Evolutionary conservation across 1,139 yeast species (phyloP).

Genomic region (Blastobotrys serpentis): DNA sequence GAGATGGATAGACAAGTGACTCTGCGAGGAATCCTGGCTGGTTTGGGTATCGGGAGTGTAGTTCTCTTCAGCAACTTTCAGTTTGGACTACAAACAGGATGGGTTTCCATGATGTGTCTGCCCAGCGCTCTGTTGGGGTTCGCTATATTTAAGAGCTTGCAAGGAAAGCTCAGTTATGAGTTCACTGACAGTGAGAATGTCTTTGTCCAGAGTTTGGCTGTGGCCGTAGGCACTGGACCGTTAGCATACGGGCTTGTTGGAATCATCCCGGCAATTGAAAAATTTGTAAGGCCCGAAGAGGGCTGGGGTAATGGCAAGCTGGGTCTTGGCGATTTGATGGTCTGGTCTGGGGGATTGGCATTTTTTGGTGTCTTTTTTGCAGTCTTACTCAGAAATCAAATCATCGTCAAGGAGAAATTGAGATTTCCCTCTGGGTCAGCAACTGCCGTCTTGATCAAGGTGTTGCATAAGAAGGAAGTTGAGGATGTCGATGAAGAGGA

Average conservation of each 20-base stretch:
- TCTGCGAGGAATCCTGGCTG: slow-evolving; percentile 66
- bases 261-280: slow-evolving; percentile 94
- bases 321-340: slow-evolving; percentile 51
- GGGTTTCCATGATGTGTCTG: slow-evolving; percentile 99
- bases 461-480: slow-evolving; percentile 59
- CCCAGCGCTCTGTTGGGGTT: slow-evolving; percentile 90
- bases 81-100: slow-evolving; percentile 95
- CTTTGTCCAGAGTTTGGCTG: slow-evolving; percentile 86
- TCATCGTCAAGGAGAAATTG: slow-evolving; percentile 76
- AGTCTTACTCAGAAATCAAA: slow-evolving; percentile 80
- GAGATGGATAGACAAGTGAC: slow-evolving; percentile 54
- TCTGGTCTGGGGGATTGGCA: slow-evolving; percentile 86
- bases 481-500: slow-evolving; percentile 19
- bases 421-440: slow-evolving; percentile 97
- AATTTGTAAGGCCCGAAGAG: slow-evolving; percentile 74
- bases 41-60: slow-evolving; percentile 73
- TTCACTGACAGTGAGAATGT: slow-evolving; percentile 94
- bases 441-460: slow-evolving; percentile 88
- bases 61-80: slow-evolving; percentile 88
- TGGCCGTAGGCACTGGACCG: slow-evolving; percentile 97
- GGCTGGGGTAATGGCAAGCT: slow-evolving; percentile 40
- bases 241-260: slow-evolving; percentile 93
- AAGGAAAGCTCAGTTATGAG: slow-evolving; percentile 45
- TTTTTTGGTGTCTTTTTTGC: slow-evolving; percentile 96
- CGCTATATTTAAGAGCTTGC: slow-evolving; percentile 63